Conservation (phyloP, 1,139 yeast genomes). For the Kurtzmaniella quercitrusa region DNA sequence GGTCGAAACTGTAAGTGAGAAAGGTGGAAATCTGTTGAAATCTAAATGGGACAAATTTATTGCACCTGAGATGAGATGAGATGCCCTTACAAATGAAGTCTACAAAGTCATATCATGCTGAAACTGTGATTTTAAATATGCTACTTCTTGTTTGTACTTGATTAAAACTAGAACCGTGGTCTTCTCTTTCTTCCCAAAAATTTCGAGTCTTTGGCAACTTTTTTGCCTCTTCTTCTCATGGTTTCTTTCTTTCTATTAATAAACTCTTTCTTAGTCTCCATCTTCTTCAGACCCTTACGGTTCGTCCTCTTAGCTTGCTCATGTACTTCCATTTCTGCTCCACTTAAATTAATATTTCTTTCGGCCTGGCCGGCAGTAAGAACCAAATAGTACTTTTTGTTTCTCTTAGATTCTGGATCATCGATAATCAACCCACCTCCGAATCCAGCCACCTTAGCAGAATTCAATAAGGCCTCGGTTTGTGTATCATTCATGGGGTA, state of each 20-base stretch:
- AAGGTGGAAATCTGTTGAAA: background rate
- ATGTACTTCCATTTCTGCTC: conserved; percentile 73
- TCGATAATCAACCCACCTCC: conserved; percentile 95
- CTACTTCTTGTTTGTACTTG: background rate
- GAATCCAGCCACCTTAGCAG: conserved; percentile 94
- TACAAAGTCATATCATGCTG: background rate
- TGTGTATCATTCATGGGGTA: conserved; percentile 91
- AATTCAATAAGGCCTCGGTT: conserved; percentile 67
- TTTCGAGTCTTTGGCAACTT: conserved; percentile 84
- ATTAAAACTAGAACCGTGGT: conserved; percentile 56
- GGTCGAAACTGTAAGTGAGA: background rate
- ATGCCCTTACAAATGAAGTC: background rate
- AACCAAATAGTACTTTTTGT: conserved; percentile 86
- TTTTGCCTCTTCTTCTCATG: conserved; percentile 87
- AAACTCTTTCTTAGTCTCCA: conserved; percentile 76
- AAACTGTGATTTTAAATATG: background rate
- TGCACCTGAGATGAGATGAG: background rate
- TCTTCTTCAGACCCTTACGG: conserved; percentile 49
- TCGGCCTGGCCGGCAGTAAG: conserved; percentile 82
- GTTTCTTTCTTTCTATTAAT: conserved; percentile 90
- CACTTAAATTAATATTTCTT: conserved; percentile 65
- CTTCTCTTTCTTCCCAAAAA: conserved; percentile 93
- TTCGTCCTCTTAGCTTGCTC: conserved; percentile 41
- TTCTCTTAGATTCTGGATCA: conserved; percentile 88
- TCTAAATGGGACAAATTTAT: background rate